These are phyloP conservation scores for Samsoniella hepiali DNA, from an alignment of 2,329 filamentous ascomycete genomes.

Conservation along the genomic window DNA sequence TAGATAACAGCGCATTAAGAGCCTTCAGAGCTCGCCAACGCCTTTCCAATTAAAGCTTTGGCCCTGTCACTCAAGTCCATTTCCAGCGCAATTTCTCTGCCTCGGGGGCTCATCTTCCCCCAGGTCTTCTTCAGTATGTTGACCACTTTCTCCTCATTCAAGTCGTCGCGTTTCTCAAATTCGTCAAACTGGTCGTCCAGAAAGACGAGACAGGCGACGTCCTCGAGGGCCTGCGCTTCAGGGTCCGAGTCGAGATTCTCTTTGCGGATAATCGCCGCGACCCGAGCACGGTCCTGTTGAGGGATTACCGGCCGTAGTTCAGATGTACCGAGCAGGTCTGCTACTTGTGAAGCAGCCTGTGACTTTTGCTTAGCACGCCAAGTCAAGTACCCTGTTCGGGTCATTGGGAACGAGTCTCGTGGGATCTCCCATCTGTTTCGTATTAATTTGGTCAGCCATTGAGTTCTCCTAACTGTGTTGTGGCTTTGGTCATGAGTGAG, in stretches of 20 bases:
- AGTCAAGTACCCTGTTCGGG: constrained; percentile 70
- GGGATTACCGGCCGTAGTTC: constrained; percentile 38
- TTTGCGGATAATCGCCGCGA: constrained; percentile 74
- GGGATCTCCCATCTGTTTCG: constrained; percentile 69
- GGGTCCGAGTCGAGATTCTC: constrained; percentile 59
- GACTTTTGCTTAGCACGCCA: constrained; percentile 75
- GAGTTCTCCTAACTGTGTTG: not conserved
- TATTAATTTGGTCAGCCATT: constrained; percentile 2
- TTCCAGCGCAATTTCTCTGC: constrained; percentile 60
- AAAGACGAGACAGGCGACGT: constrained; percentile 84
- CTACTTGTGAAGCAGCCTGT: constrained; percentile 54
- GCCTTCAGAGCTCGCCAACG: constrained; percentile 40
- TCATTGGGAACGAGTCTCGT: constrained; percentile 69
- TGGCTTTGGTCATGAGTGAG: not conserved
- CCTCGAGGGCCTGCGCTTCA: constrained; percentile 75
- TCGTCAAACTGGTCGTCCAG: constrained; percentile 81
- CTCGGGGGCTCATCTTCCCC: constrained; percentile 68
- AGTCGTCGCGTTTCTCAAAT: constrained; percentile 64
- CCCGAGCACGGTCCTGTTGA: constrained; percentile 53
- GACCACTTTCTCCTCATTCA: constrained; percentile 75
- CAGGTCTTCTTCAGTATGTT: constrained; percentile 70
- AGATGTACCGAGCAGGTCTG: constrained; percentile 48
- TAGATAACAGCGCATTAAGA: not conserved
- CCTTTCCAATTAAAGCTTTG: constrained; percentile 59
- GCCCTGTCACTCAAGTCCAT: constrained; percentile 64